These are phyloP conservation scores for Fusarium abutilonis DNA, from an alignment of 2,329 filamentous ascomycete genomes.

Conservation along the genomic window DNA sequence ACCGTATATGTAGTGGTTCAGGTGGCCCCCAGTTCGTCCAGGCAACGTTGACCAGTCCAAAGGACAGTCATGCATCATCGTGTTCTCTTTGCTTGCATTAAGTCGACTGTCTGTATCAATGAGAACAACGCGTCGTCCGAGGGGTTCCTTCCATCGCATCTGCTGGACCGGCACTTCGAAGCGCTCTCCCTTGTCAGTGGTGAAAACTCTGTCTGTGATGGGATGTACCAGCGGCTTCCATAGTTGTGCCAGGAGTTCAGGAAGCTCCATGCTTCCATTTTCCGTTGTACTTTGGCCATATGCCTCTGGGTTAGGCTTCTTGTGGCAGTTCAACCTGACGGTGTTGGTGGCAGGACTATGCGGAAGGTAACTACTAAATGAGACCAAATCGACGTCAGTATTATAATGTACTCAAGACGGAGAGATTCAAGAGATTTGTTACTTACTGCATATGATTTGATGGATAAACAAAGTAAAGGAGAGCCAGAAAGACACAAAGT, in stretches of 20 bases:
- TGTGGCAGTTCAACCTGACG: background rate
- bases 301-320: background rate
- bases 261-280: background rate
- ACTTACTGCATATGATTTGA: too few relatives aligned
- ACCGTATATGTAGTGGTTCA: slow-evolving; percentile 42
- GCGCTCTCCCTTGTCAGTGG: slow-evolving; percentile 18
- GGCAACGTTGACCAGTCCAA: background rate
- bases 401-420: too few relatives aligned
- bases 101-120: slow-evolving; percentile 23
- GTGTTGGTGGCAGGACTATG: background rate
- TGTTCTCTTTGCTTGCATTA: background rate
- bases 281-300: background rate
- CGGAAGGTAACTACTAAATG: too few relatives aligned
- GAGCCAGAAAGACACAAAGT: too few relatives aligned
- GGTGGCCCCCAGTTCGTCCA: slow-evolving; percentile 15
- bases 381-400: too few relatives aligned
- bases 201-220: slow-evolving; percentile 3
- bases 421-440: too few relatives aligned
- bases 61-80: slow-evolving; percentile 12
- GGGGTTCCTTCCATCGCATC: slow-evolving; percentile 13
- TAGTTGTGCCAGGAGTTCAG: slow-evolving; percentile 2
- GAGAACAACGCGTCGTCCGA: background rate
- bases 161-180: slow-evolving; percentile 7
- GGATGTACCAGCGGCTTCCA: slow-evolving; percentile 23
- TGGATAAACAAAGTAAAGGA: too few relatives aligned